phyloP scores from a whole-genome alignment of 495 filamentous ascomycete genomes.

The Penicillium subrubescens region DNA sequence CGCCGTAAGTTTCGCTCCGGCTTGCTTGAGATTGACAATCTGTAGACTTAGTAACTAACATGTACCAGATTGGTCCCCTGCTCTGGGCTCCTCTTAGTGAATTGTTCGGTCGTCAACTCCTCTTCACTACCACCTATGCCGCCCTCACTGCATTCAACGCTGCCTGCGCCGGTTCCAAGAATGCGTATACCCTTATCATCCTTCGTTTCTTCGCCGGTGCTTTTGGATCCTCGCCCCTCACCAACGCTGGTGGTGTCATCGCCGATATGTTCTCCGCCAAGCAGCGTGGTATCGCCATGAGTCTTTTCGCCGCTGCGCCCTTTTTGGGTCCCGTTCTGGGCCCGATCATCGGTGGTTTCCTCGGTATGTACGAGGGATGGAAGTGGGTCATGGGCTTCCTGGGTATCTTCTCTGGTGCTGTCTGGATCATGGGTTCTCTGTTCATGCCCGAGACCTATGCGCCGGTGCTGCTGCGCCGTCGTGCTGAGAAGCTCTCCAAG shows the following conservation, averaged over 20 bases:
- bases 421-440: constrained; percentile 59
- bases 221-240: constrained; percentile 74
- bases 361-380: constrained; percentile 62
- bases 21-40: background rate
- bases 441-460: constrained; percentile 64
- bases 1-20: constrained; percentile 48
- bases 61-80: constrained; percentile 45
- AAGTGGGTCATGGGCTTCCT: constrained; percentile 66
- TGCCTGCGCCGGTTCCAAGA: constrained; percentile 62
- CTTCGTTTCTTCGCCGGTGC: constrained; percentile 78
- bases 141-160: constrained; percentile 70
- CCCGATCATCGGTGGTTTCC: constrained; percentile 62
- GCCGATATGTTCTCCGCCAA: constrained; percentile 70
- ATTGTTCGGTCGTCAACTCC: constrained; percentile 70
- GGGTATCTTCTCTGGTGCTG: constrained; percentile 50
- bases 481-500: constrained; percentile 54
- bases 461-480: constrained; percentile 57
- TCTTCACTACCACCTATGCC: constrained; percentile 66
- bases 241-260: constrained; percentile 74
- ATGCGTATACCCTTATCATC: constrained; percentile 66
- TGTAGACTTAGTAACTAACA: background rate
- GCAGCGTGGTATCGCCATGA: constrained; percentile 65
- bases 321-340: constrained; percentile 71
- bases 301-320: constrained; percentile 66
- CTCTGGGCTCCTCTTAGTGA: constrained; percentile 70